A percentile compares a stretch with the other conserved stretches of the same genome.
phyloP scores from a whole-genome alignment of 371 early-diverging fungal genomes.

The Actinomortierella wolfii region DNA sequence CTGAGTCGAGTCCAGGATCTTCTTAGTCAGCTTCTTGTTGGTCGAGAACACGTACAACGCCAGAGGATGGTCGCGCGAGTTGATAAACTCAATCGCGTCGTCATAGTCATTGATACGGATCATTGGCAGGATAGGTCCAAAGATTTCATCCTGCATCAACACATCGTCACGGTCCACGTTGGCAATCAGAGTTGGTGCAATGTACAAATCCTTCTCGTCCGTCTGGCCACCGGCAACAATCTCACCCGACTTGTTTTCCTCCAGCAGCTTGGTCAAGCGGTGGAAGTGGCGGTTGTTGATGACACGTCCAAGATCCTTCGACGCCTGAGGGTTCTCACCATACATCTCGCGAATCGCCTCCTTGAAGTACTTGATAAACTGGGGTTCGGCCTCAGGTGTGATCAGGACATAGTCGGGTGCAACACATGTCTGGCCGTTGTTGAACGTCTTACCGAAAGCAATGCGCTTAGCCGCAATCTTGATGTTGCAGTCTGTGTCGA shows the following conservation, averaged over 20 bases:
- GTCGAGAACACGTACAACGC: conserved; percentile 64
- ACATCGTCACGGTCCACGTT: conserved; percentile 55
- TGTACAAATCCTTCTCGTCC: conserved; percentile 62
- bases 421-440: conserved; percentile 91
- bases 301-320: conserved; percentile 70
- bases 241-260: conserved; percentile 54
- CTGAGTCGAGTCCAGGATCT: conserved; percentile 62
- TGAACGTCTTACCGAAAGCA: conserved; percentile 82
- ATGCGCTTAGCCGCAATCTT: conserved; percentile 73
- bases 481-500: conserved; percentile 71
- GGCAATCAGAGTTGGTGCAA: conserved; percentile 69
- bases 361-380: conserved; percentile 57
- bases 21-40: conserved; percentile 41
- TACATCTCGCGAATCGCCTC: conserved; percentile 57
- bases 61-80: conserved; percentile 69
- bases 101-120: conserved; percentile 71
- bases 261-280: conserved; percentile 66
- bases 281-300: conserved; percentile 74
- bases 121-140: conserved; percentile 90
- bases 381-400: conserved; percentile 52
- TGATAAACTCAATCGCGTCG: conserved; percentile 74
- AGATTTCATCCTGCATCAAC: conserved; percentile 79
- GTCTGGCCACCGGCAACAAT: conserved; percentile 57
- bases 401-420: conserved; percentile 86
- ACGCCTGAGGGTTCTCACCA: conserved; percentile 55